Base-by-base conservation (phyloP, 345 rosid species). In the Salix brachista region DNA sequence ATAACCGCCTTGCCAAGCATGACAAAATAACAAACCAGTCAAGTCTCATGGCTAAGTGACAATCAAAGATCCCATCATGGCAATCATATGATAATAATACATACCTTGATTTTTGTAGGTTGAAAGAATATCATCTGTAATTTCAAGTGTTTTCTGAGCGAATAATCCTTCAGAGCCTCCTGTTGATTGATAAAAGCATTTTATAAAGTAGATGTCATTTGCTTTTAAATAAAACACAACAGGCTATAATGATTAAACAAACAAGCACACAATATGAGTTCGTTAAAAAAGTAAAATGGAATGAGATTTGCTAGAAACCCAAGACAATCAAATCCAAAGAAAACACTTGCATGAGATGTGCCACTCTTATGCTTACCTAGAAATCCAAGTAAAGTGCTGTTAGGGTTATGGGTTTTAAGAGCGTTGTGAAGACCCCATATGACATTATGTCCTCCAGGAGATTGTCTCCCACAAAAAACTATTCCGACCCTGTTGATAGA, bases 111-210 rank as follows among this genome's bases (percentile, higher is more conserved):
- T 96, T 87, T 92, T 94, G 90, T 96, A 96, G 74, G 94, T 88
- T 14, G 88, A 78, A 30, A 96, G 97, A 75, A 90, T 65, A 14
- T 92, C 95, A 79, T 94, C 94, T 8, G 92, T 89, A 78, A 96
- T 88, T 86, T 94, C 93, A 72, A 92, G 90, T 70, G 92, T 94
- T 82, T 94, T 92, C 82, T 96, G 95, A 2, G 95, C 97, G 88
- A 96, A 96, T 46, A 96, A 85, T 79, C 99, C 99, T 84, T 96
- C 97, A 17, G 99, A 94, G 54, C 99, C 98, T 82, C 98, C 99
- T 96, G 83, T 75, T 68, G 44, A 80, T 10, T 72, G 28, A 69
- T 19, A 23, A 65, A 44, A 66, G 9, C 30, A 70, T 26, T 16
- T 14, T 58, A 19, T 3, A 28, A 60, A 23, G 60, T 50, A 42